These are phyloP conservation scores for Pezicula rhizophila DNA, from an alignment of 2,329 filamentous ascomycete species.

Conservation along the genomic window DNA sequence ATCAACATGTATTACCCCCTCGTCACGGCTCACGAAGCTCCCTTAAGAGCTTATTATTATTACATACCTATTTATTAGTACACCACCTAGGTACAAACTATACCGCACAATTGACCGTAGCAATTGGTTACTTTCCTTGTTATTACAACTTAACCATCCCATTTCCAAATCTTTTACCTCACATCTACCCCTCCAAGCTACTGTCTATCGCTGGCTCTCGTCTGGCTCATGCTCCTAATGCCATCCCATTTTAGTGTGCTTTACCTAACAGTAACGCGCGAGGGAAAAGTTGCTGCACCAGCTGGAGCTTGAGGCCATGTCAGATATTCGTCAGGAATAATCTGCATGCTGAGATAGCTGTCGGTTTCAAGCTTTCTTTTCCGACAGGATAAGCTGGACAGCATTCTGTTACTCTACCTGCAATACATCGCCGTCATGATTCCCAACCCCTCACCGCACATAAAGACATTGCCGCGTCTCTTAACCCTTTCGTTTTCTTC, in stretches of 20 bases:
- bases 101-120: not conserved
- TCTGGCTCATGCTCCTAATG: not conserved
- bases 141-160: not conserved
- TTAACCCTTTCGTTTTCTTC: not conserved
- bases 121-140: not conserved
- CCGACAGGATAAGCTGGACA: constrained; percentile 8
- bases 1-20: not conserved
- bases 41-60: not conserved
- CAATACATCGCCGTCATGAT: constrained; percentile 16
- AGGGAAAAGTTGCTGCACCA: not conserved
- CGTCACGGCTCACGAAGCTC: not conserved
- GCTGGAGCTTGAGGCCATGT: not conserved
- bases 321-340: not conserved
- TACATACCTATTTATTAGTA: too few relatives aligned
- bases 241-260: constrained; percentile 2
- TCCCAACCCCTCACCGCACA: constrained; percentile 11
- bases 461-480: constrained; percentile 9
- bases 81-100: too few relatives aligned
- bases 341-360: not conserved
- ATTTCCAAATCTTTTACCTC: not conserved
- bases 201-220: constrained; percentile 10
- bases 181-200: not conserved
- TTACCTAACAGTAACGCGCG: constrained; percentile 11
- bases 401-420: constrained; percentile 5
- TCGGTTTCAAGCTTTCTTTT: not conserved